Evolutionary conservation across 148 eudicot genomes (phyloP), one percentile per base, ranked within the genome.

Genomic region (Polygonum maritimum): DNA sequence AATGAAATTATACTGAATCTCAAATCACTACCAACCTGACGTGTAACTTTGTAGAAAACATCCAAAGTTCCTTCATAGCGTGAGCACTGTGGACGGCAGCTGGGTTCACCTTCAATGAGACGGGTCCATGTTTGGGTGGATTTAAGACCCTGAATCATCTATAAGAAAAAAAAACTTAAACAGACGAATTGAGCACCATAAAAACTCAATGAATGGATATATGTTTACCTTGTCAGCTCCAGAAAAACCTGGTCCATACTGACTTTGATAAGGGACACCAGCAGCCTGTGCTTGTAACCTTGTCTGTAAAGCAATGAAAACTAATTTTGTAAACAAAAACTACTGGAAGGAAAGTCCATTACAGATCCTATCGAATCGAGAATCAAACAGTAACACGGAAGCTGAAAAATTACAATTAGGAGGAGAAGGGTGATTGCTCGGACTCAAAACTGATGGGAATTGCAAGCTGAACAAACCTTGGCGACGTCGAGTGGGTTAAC

Each of bases 211-310:
- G 31, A 26, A 26, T 26, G 31, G 41, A 67, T 10, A 67, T 67
- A 67, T 15, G 19, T 67, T 67, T 36, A 94, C 98, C 83, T 81
- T 65, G 78, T 83, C 78, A 18, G 92, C 60, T 57, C 83, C 91
- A 55, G 83, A 83, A 85, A 86, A 87, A 55, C 82, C 74, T 10
- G 77, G 78, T 5, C 71, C 74, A 78, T 89, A 84, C 31, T 88
- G 79, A 76, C 74, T 81, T 71, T 83, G 79, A 76, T 82, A 86
- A 74, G 89, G 86, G 71, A 89, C 87, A 13, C 91, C 93, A 82
- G 97, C 97, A 60, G 98, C 98, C 84, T 94, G 98, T 16, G 98
- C 98, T 86, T 94, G 98, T 85, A 94, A 83, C 82, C 98, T 92
- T 35, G 93, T 92, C 98, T 94, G 92, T 33, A 69, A 57, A 80